phyloP scores from a whole-genome alignment of 805 yeast species.

The Hanseniaspora lindneri region DNA sequence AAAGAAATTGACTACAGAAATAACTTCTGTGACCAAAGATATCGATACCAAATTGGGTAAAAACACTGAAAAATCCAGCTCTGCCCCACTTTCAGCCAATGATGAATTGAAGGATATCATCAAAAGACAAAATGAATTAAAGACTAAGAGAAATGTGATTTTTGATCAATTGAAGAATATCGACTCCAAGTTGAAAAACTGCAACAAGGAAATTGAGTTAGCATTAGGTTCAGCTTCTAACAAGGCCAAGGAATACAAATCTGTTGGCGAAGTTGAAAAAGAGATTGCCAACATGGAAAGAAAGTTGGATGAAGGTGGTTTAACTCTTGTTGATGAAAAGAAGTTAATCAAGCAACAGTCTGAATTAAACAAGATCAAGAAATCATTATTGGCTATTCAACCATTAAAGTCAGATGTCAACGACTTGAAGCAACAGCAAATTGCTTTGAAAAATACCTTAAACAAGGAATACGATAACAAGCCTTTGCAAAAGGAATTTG shows the following conservation, averaged over 20 bases:
- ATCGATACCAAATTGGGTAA: slow-evolving; percentile 36
- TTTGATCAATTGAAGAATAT: slow-evolving; percentile 57
- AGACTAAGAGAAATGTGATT: slow-evolving; percentile 35
- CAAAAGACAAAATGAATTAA: slow-evolving; percentile 38
- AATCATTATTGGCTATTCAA: slow-evolving; percentile 63
- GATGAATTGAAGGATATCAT: slow-evolving; percentile 37
- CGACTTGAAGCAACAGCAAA: slow-evolving; percentile 60
- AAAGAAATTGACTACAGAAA: slow-evolving; percentile 46
- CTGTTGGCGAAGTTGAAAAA: slow-evolving; percentile 55
- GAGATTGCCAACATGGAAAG: slow-evolving; percentile 57
- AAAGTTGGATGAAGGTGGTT: slow-evolving; percentile 60
- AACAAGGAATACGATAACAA: slow-evolving; percentile 39
- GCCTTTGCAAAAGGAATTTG: slow-evolving; percentile 59
- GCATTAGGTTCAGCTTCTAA: slow-evolving; percentile 27
- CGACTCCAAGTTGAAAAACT: slow-evolving; percentile 63
- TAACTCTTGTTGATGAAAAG: slow-evolving; percentile 86
- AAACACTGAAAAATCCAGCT: slow-evolving; percentile 38
- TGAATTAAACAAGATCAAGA: slow-evolving; percentile 64
- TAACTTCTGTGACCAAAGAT: slow-evolving; percentile 42
- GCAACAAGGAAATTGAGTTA: slow-evolving; percentile 60
- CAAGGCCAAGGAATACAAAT: slow-evolving; percentile 52
- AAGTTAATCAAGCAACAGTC: slow-evolving; percentile 74
- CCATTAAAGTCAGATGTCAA: slow-evolving; percentile 70
- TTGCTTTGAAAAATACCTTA: slow-evolving; percentile 59
- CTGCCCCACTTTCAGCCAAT: slow-evolving; percentile 46